Evolutionary conservation across 805 yeast species (phyloP), one percentile per base, ranked within the genome.

Genomic region (Zygoascus ofunaensis): DNA sequence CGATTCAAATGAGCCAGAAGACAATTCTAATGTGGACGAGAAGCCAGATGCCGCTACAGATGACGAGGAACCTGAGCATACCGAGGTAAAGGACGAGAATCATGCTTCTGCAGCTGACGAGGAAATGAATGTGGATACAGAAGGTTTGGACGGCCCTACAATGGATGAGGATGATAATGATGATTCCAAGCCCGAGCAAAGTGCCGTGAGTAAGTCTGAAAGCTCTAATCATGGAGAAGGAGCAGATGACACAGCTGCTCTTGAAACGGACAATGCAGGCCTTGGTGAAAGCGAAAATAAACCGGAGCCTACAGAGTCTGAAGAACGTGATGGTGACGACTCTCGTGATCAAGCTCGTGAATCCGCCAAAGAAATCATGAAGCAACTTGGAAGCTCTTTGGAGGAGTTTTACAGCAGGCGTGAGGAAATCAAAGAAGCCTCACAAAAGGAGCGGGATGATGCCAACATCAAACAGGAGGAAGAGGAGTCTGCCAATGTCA

Each of bases 381-480:
- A 84, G 60, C 87, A 87, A 59, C 71, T 92, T 12, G 97, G 98
- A 42, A 97, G 89, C 62, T 77, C 95, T 1, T 60, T 89, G 65
- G 85, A 90, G 55, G 95, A 89, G 58, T 90, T 83, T 65, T 94
- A 90, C 59, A 82, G 86, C 59, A 82, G 95, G 55, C 79, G 83
- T 50, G 87, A 85, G 60, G 96, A 87, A 54, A 90, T 92, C 49
- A 71, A 80, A 52, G 89, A 85, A 51, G 77, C 84, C 34, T 68
- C 73, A 37, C 66, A 62, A 20, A 26, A 12, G 30, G 61, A 57
- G 3, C 48, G 59, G 21, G 79, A 79, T 10, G 72, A 75, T 43
- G 12, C 30, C 10, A 65, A 69, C 20, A 78, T 80, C 10, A 50
- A 52, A 12, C 26, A 36, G 17, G 21, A 20, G 26, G 47, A 46